These are phyloP conservation scores for Xylaria sp. DNA, from an alignment of 2,329 filamentous ascomycete species.

Conservation along the genomic window DNA sequence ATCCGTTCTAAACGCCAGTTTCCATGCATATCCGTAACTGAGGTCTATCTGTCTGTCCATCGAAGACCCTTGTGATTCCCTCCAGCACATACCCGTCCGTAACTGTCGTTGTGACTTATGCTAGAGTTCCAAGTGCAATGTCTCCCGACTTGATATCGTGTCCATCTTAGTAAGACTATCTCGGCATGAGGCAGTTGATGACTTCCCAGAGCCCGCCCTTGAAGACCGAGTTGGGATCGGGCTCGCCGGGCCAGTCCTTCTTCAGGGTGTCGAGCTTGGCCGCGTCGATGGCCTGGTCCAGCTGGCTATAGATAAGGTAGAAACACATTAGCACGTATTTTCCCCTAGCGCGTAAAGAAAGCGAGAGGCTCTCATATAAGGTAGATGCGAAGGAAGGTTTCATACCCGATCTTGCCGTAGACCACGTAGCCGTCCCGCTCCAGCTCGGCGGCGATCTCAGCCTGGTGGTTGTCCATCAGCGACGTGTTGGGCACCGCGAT, in stretches of 20 bases:
- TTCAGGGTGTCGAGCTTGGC: conserved; percentile 17
- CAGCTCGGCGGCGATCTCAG: conserved; percentile 79
- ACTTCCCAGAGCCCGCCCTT: conserved; percentile 35
- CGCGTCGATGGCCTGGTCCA: conserved; percentile 28
- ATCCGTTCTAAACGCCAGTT: conserved; percentile 4
- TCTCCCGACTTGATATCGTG: too few relatives aligned
- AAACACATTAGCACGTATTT: too few relatives aligned
- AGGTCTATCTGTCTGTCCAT: neutral
- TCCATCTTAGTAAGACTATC: too few relatives aligned
- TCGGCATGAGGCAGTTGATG: conserved; percentile 29
- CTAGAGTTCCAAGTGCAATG: too few relatives aligned
- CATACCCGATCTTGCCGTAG: conserved; percentile 68
- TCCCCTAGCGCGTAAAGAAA: too few relatives aligned
- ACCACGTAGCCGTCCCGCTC: conserved; percentile 75
- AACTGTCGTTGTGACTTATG: too few relatives aligned
- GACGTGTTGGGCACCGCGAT: conserved; percentile 85
- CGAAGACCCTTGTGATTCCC: neutral
- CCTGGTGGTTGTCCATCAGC: conserved; percentile 88
- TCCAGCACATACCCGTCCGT: neutral
- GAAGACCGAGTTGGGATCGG: conserved; percentile 24
- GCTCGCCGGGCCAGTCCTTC: conserved; percentile 30
- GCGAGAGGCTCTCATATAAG: neutral
- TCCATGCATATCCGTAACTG: neutral
- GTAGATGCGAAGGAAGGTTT: conserved; percentile 1
- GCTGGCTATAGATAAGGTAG: conserved; percentile 22